These are phyloP conservation scores for Stylosanthes scabra DNA, from an alignment of 331 rosid genomes.

Conservation along the genomic window DNA sequence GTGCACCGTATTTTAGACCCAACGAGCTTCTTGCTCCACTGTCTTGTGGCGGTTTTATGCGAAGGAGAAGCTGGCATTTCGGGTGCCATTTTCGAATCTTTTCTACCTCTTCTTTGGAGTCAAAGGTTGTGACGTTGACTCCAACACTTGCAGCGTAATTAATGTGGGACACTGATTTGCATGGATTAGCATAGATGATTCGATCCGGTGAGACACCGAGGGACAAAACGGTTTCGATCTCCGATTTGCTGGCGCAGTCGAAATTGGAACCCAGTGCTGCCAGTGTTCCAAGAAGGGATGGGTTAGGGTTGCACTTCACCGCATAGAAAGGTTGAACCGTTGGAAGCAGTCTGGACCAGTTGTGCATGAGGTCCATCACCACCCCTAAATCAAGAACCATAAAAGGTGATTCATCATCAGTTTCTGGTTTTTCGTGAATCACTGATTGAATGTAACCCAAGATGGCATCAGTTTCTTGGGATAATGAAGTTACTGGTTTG, in stretches of 20 bases:
- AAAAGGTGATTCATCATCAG: slow-evolving; percentile 52
- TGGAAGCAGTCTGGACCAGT: slow-evolving; percentile 54
- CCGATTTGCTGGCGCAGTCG: slow-evolving; percentile 60
- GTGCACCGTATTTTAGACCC: slow-evolving; percentile 59
- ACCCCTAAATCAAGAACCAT: slow-evolving; percentile 51
- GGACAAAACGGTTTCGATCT: slow-evolving; percentile 53
- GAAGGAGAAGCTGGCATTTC: slow-evolving; percentile 48
- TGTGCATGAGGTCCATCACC: slow-evolving; percentile 37
- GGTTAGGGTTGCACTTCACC: slow-evolving; percentile 58
- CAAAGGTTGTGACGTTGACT: slow-evolving; percentile 63
- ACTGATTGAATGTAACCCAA: slow-evolving; percentile 38
- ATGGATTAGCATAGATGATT: slow-evolving; percentile 61
- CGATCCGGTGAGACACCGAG: slow-evolving; percentile 53
- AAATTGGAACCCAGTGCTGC: slow-evolving; percentile 54
- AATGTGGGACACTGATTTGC: slow-evolving; percentile 59
- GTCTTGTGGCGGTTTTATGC: slow-evolving; percentile 52
- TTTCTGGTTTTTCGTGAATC: slow-evolving; percentile 26
- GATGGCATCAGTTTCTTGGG: slow-evolving; percentile 19
- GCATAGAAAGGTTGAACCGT: slow-evolving; percentile 53
- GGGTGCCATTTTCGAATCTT: slow-evolving; percentile 60
- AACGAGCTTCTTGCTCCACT: slow-evolving; percentile 39
- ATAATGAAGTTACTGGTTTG: slow-evolving; percentile 33
- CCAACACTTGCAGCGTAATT: slow-evolving; percentile 52
- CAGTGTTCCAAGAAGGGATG: slow-evolving; percentile 44
- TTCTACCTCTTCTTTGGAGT: slow-evolving; percentile 43